Conservation (phyloP, 805 yeast species). For the Candida nonsorbophila region DNA sequence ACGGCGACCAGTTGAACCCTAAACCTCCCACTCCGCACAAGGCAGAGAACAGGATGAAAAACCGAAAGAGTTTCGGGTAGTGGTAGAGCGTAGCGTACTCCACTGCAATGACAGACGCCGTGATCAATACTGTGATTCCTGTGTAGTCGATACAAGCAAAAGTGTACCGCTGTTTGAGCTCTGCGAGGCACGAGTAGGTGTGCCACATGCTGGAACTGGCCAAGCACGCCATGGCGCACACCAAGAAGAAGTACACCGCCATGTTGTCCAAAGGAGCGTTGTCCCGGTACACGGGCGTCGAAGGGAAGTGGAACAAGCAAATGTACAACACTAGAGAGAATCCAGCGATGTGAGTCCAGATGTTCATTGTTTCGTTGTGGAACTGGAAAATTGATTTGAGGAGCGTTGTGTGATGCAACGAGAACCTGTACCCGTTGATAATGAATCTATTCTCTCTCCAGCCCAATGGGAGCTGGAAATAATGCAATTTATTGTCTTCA, state of each 20-base stretch:
- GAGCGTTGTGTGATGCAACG: conserved; percentile 56
- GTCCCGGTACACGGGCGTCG: conserved; percentile 40
- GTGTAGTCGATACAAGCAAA: conserved; percentile 95
- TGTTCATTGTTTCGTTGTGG: conserved; percentile 89
- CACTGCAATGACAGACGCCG: conserved; percentile 82
- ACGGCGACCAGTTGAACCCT: conserved; percentile 85
- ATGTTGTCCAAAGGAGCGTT: conserved; percentile 41
- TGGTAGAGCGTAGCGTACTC: conserved; percentile 75
- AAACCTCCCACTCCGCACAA: conserved; percentile 70
- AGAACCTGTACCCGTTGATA: conserved; percentile 79
- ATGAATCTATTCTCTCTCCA: conserved; percentile 93
- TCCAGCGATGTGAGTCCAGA: conserved; percentile 89
- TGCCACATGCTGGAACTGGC: conserved; percentile 85
- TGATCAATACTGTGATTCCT: conserved; percentile 85
- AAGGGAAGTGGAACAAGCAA: conserved; percentile 58
- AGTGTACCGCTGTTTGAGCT: conserved; percentile 53
- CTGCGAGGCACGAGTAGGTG: conserved; percentile 77
- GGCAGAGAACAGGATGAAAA: conserved; percentile 57
- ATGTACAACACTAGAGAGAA: conserved; percentile 53
- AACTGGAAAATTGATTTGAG: conserved; percentile 51
- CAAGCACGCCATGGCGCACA: conserved; percentile 73
- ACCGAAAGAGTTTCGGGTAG: conserved; percentile 42
- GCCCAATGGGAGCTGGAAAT: conserved; percentile 82
- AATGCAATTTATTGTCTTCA: conserved; percentile 52
- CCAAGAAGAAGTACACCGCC: conserved; percentile 58